Evolutionary conservation across 2,329 filamentous ascomycete genomes (phyloP).

Genomic region (Talaromyces pinophilus): DNA sequence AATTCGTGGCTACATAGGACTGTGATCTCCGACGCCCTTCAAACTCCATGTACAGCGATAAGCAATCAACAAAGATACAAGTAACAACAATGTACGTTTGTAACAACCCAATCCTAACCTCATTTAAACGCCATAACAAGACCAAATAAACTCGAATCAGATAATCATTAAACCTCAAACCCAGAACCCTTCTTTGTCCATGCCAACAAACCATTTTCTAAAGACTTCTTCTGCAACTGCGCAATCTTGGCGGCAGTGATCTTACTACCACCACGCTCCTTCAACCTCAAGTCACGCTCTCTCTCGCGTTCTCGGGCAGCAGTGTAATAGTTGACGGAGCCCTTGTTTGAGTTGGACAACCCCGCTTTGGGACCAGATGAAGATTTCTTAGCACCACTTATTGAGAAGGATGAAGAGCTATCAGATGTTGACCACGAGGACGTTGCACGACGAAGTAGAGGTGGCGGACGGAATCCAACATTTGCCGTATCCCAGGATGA

Average conservation of each 20-base stretch:
- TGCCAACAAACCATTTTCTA: constrained; percentile 15
- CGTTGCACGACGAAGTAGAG: constrained; percentile 36
- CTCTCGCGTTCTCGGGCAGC: constrained; percentile 61
- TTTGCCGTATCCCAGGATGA: constrained; percentile 22
- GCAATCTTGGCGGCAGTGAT: constrained; percentile 24
- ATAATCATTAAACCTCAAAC: neutral
- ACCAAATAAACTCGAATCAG: neutral
- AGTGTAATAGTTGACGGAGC: constrained; percentile 59
- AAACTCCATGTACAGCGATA: neutral
- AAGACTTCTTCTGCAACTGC: constrained; percentile 17
- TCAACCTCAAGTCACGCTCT: constrained; percentile 55
- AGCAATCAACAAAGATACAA: neutral
- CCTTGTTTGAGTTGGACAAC: constrained; percentile 58
- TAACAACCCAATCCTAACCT: neutral
- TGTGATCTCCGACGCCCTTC: neutral
- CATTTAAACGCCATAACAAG: neutral
- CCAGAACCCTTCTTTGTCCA: constrained; percentile 16
- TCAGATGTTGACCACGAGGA: constrained; percentile 32
- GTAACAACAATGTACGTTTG: neutral
- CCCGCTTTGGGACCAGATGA: constrained; percentile 37
- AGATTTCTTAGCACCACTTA: constrained; percentile 25
- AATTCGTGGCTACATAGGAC: neutral
- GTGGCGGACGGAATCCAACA: constrained; percentile 39
- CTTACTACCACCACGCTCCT: constrained; percentile 45
- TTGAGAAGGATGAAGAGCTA: constrained; percentile 29